Conservation (phyloP, 768 basidiomycete genomes). For the Leccinum rimulosum region DNA sequence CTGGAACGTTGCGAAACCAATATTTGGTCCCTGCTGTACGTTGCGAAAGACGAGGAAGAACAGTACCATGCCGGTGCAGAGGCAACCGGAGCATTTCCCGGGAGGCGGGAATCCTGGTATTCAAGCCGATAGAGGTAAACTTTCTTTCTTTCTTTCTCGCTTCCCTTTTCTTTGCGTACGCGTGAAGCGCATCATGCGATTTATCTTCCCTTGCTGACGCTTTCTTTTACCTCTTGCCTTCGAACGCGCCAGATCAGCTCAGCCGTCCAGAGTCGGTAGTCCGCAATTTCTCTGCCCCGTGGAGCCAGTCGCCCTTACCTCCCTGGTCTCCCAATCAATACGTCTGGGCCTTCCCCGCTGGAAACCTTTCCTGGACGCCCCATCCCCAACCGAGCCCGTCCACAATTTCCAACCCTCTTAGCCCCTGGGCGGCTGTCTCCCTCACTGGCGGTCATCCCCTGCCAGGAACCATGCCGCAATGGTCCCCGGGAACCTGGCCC, state of each 20-base stretch:
- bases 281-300: constrained; percentile 3
- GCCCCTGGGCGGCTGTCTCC: constrained; percentile 16
- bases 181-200: background rate
- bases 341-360: constrained; percentile 25
- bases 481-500: constrained; percentile 29
- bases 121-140: constrained; percentile 17
- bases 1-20: constrained; percentile 7
- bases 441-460: constrained; percentile 24
- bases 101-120: constrained; percentile 21
- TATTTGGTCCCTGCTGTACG: constrained; percentile 11
- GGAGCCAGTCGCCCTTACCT: background rate
- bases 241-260: constrained; percentile 7
- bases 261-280: background rate
- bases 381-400: constrained; percentile 17
- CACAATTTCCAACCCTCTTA: constrained; percentile 1
- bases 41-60: background rate
- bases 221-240: background rate
- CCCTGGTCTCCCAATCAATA: constrained; percentile 20
- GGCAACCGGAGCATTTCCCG: constrained; percentile 15
- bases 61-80: background rate
- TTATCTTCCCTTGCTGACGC: constrained; percentile 2
- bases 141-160: background rate
- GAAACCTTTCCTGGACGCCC: constrained; percentile 27
- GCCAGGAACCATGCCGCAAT: constrained; percentile 24
- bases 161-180: background rate